Percentiles rank a stretch among this genome's conserved stretches.
Evolutionary conservation across 805 yeast genomes (phyloP).

Genomic region (Teunomyces lycoperdinae): DNA sequence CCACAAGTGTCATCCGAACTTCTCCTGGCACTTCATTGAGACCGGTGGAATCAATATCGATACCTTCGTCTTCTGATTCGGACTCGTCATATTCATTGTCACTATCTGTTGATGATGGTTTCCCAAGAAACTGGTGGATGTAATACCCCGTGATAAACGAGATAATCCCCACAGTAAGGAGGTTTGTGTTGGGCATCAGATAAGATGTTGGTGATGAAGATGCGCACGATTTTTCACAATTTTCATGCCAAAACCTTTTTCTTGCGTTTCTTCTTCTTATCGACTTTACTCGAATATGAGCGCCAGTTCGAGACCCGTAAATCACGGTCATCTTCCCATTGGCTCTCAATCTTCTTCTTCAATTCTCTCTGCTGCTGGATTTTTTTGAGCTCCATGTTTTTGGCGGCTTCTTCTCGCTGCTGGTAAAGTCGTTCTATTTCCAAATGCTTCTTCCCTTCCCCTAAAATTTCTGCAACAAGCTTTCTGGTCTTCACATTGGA

Average conservation of each 20-base stretch:
- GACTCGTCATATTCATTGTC: constrained; percentile 26
- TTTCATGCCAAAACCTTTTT: constrained; percentile 41
- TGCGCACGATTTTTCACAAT: constrained; percentile 2
- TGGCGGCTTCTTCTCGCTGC: constrained; percentile 27
- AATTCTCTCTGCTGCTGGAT: constrained; percentile 39
- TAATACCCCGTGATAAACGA: constrained; percentile 38
- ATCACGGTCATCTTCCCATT: constrained; percentile 64
- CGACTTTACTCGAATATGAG: constrained; percentile 40
- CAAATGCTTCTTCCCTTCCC: constrained; percentile 32
- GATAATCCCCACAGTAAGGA: constrained; percentile 31
- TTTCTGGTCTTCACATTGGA: constrained; percentile 32
- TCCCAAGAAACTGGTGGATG: constrained; percentile 17
- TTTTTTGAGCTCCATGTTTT: constrained; percentile 22
- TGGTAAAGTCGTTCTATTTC: constrained; percentile 24
- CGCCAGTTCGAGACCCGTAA: constrained; percentile 61
- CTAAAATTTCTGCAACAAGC: constrained; percentile 43
- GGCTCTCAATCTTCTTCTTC: constrained; percentile 40
- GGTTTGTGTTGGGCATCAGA: constrained; percentile 13
- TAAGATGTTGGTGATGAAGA: constrained; percentile 4
- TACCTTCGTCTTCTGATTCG: constrained; percentile 49
- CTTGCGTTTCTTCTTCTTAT: constrained; percentile 46
- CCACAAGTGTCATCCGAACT: constrained; percentile 81
- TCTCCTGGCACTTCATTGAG: constrained; percentile 74
- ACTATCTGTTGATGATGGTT: constrained; percentile 5
- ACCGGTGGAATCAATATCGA: constrained; percentile 57